Evolutionary conservation across 2,329 filamentous ascomycete species (phyloP).

Genomic region (Pseudogymnoascus sp.): DNA sequence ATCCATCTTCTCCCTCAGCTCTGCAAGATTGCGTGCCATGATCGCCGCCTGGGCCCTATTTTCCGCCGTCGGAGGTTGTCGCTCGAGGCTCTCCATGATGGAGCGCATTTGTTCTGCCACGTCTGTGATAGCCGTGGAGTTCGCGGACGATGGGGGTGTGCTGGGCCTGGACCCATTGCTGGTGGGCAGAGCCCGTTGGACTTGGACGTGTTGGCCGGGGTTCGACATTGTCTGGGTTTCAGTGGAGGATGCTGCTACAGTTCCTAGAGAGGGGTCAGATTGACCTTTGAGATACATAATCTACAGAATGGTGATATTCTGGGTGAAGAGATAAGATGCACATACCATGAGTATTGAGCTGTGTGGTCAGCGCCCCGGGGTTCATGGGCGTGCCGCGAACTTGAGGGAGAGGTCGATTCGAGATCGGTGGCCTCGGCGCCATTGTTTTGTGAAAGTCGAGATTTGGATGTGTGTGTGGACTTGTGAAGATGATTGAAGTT

Average conservation of each 20-base stretch:
- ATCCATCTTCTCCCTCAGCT: constrained; percentile 2
- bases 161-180: background rate
- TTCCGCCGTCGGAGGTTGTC: background rate
- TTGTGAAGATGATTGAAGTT: background rate
- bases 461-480: background rate
- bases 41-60: background rate
- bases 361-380: background rate
- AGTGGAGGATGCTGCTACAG: background rate
- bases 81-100: constrained; percentile 4
- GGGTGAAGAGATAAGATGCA: background rate
- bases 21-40: background rate
- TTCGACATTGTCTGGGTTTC: background rate
- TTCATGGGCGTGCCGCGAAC: constrained; percentile 1
- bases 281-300: background rate
- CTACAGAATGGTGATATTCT: background rate
- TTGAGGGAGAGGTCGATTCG: constrained; percentile 7
- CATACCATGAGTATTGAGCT: background rate
- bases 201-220: background rate
- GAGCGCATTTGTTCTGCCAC: background rate
- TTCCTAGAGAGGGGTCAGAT: background rate
- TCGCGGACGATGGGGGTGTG: background rate
- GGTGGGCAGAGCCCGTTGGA: background rate
- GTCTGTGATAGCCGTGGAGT: background rate
- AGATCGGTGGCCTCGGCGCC: background rate
- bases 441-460: background rate